A percentile compares a stretch with the other conserved stretches of the same genome.
phyloP scores from a whole-genome alignment of 139 green algal genomes.

The Picochlorum sp. region DNA sequence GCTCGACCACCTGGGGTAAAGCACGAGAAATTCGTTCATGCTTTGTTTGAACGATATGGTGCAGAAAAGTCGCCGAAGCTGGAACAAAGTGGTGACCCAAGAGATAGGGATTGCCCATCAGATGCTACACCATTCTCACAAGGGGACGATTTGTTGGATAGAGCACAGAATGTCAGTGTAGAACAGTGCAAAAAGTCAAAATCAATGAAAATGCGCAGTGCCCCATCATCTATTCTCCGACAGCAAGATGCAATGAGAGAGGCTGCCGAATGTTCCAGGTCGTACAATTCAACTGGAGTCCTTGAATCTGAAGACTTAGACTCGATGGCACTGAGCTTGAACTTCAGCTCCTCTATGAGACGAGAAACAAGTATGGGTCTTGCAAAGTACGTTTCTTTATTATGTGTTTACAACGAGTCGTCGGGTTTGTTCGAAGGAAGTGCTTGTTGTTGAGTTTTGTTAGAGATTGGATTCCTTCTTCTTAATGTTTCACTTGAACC shows the following conservation, averaged over 20 bases:
- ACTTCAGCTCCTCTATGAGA: slow-evolving; percentile 6
- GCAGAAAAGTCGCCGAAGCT: not conserved
- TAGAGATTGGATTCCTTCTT: too few relatives aligned
- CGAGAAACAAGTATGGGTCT: slow-evolving; percentile 15
- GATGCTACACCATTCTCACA: too few relatives aligned
- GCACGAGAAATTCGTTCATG: slow-evolving; percentile 62
- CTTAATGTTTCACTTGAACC: too few relatives aligned
- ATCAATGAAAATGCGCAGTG: not conserved
- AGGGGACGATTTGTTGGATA: too few relatives aligned
- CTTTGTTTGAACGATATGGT: slow-evolving; percentile 52
- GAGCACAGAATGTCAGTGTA: too few relatives aligned
- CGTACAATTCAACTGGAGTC: not conserved
- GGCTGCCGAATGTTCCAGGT: not conserved
- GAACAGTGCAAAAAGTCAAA: too few relatives aligned
- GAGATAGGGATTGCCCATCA: too few relatives aligned
- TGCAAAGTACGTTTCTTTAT: too few relatives aligned
- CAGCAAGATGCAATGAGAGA: not conserved
- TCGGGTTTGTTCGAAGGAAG: too few relatives aligned
- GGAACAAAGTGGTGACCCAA: not conserved
- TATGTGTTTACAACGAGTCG: too few relatives aligned
- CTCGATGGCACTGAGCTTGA: not conserved
- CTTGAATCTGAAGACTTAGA: not conserved
- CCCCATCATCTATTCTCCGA: not conserved
- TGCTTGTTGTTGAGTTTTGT: too few relatives aligned
- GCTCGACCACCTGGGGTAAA: slow-evolving; percentile 65